A percentile compares a stretch with the other conserved stretches of the same genome.
phyloP scores from a whole-genome alignment of 225 moss, liverwort and hornwort species.

The Pseudisothecium myosuroides region DNA sequence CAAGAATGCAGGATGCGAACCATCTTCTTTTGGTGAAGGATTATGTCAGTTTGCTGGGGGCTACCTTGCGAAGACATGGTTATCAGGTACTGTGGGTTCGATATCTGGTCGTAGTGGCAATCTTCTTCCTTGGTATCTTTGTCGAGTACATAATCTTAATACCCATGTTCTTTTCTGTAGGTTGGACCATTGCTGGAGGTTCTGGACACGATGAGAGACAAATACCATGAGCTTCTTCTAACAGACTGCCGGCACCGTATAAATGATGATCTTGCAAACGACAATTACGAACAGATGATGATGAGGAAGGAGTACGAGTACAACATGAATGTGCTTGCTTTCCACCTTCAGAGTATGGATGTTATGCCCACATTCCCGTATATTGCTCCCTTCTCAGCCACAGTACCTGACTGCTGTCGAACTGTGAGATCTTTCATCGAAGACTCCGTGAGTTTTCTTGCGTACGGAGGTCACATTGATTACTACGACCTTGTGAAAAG shows the following conservation, averaged over 20 bases:
- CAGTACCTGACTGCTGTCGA: slow-evolving; percentile 92
- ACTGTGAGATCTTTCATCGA: slow-evolving; percentile 82
- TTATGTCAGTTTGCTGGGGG: slow-evolving; percentile 85
- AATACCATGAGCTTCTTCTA: slow-evolving; percentile 87
- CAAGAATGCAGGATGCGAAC: slow-evolving; percentile 84
- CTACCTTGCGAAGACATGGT: slow-evolving; percentile 81
- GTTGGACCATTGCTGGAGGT: slow-evolving; percentile 52
- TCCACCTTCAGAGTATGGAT: slow-evolving; percentile 82
- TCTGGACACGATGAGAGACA: slow-evolving; percentile 63
- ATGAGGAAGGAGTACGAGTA: slow-evolving; percentile 98
- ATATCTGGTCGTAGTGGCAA: neutral
- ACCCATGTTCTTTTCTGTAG: neutral
- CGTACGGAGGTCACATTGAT: slow-evolving; percentile 90
- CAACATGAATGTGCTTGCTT: slow-evolving; percentile 88
- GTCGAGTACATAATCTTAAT: neutral
- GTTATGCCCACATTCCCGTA: slow-evolving; percentile 98
- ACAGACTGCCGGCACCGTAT: slow-evolving; percentile 76
- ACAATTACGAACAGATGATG: slow-evolving; percentile 97
- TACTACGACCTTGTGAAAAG: slow-evolving; percentile 95
- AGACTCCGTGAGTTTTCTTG: slow-evolving; percentile 82
- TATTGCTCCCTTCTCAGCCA: slow-evolving; percentile 92
- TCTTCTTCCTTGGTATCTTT: neutral
- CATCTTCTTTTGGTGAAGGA: slow-evolving; percentile 93
- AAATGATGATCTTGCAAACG: slow-evolving; percentile 86
- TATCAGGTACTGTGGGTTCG: slow-evolving; percentile 41